Conservation (phyloP, 352 stramenopile species). For the Blastocystis sp. region DNA sequence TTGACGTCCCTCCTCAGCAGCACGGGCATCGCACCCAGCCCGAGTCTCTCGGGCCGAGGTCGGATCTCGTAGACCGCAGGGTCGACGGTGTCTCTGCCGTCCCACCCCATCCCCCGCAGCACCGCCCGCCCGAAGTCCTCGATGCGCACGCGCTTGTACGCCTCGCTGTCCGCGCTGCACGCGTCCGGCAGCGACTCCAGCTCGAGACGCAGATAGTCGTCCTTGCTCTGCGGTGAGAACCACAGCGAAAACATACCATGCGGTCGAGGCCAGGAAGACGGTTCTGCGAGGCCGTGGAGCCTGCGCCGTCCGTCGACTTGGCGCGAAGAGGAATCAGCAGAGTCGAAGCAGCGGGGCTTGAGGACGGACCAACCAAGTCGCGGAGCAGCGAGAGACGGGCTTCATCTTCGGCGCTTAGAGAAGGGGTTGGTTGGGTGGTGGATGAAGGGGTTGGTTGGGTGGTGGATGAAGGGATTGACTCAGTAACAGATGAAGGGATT, state of each 20-base stretch:
- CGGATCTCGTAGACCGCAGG: constrained; percentile 66
- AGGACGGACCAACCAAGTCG: neutral
- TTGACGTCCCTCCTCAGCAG: neutral
- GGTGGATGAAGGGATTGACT: too few relatives aligned
- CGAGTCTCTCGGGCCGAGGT: constrained; percentile 80
- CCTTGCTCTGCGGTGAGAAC: constrained; percentile 67
- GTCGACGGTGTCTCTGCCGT: constrained; percentile 69
- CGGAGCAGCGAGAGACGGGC: neutral
- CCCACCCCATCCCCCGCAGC: constrained; percentile 94
- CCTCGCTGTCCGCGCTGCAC: constrained; percentile 72
- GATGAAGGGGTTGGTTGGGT: neutral
- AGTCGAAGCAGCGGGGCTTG: neutral
- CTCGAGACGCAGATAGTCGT: constrained; percentile 76
- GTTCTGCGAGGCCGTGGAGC: neutral
- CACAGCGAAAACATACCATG: neutral
- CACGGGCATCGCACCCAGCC: constrained; percentile 78
- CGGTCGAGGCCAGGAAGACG: neutral
- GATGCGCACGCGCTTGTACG: constrained; percentile 80
- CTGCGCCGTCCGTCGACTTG: neutral
- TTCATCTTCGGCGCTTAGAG: neutral
- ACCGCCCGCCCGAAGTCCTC: constrained; percentile 88
- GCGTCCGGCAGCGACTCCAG: constrained; percentile 73
- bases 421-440: neutral
- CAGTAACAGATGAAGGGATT: too few relatives aligned
- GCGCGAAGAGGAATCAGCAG: neutral